Base-by-base conservation (phyloP, 2,329 filamentous ascomycete species). In the Aspergillus sergii region DNA sequence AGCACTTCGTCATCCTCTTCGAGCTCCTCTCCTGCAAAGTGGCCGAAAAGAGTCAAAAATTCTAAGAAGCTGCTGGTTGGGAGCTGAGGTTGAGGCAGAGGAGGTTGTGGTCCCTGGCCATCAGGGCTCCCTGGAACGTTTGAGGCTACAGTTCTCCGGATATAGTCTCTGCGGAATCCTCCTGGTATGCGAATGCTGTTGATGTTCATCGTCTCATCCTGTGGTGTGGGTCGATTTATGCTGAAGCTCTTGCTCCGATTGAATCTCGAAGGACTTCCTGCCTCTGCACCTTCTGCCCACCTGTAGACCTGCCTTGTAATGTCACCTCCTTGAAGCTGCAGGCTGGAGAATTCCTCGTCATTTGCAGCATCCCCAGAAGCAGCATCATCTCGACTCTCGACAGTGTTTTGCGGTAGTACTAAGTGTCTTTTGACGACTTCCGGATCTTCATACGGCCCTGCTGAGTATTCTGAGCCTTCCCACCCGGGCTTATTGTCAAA, bases 1-100 rank as follows among this genome's bases (percentile, higher is more conserved):
- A 97, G 82, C 1, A 89, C 92, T 77, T 98, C 94, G 71, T 98
- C 95, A 71, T 98, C 95, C 78, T 99, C 95, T 76, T 97, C 94
- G 14, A 99, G 85, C 75, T 97, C 91, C 78, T 99, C 95, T 79
- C 95, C 95, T 2, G 95, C 95, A 76, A 99, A 99, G 80, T 99
- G 95, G 4, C 95, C 95, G 71, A 97, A 99, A 34, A 99, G 86
- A 9, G 92, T 94, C 57, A 99, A 78, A 72, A 99, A 99, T 76
- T 99, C 96, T 64, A 99, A 86, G 75, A 99, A 99, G 78, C 91
- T 99, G 68, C 86, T 93, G 0, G 95, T 97, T 63, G 97, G 89
- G 36, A 96, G 83, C 65, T 88, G 87, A 43, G 86, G 86, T 60
- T 84, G 83, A 55, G 78, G 71, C 59, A 73, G 54, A 48, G 65